These are phyloP conservation scores for Neonothopanus nambi DNA, from an alignment of 1,284 basidiomycete genomes.

Conservation along the genomic window DNA sequence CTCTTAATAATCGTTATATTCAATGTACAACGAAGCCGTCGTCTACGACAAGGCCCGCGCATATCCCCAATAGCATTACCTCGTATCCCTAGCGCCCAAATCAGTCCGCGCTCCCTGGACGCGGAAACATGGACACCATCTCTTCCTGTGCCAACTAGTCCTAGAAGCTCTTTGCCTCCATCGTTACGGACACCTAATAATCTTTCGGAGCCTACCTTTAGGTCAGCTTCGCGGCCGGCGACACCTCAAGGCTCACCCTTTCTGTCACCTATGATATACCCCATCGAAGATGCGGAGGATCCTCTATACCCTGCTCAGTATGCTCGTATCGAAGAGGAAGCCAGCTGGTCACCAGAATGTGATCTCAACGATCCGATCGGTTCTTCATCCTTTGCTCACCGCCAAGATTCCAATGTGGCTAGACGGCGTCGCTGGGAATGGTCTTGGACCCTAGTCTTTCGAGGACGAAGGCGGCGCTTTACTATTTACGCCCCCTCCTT, in stretches of 20 bases:
- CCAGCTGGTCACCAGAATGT: slow-evolving; percentile 15
- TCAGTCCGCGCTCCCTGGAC: slow-evolving; percentile 18
- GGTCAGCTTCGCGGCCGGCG: slow-evolving; percentile 33
- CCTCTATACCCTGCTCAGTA: slow-evolving; percentile 41
- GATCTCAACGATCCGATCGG: background rate
- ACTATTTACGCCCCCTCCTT: slow-evolving; percentile 34
- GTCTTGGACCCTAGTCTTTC: slow-evolving; percentile 44
- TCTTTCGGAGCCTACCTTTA: slow-evolving; percentile 29
- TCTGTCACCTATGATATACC: slow-evolving; percentile 24
- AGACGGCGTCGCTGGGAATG: slow-evolving; percentile 24
- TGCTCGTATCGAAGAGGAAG: slow-evolving; percentile 28
- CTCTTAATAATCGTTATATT: slow-evolving; percentile 34
- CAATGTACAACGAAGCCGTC: slow-evolving; percentile 29
- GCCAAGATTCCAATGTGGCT: background rate
- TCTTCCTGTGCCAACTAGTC: slow-evolving; percentile 31
- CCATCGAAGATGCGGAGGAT: slow-evolving; percentile 38
- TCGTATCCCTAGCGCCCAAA: slow-evolving; percentile 15
- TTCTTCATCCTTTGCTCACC: background rate
- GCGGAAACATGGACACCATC: slow-evolving; percentile 38
- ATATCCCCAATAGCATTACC: slow-evolving; percentile 16
- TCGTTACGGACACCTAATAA: slow-evolving; percentile 34
- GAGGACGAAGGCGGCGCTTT: slow-evolving; percentile 42
- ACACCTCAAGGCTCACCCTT: slow-evolving; percentile 35
- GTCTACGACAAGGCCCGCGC: slow-evolving; percentile 5
- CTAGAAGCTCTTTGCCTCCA: slow-evolving; percentile 30